These are phyloP conservation scores for Scheffersomyces lignosus DNA, from an alignment of 805 yeast genomes.

Conservation along the genomic window DNA sequence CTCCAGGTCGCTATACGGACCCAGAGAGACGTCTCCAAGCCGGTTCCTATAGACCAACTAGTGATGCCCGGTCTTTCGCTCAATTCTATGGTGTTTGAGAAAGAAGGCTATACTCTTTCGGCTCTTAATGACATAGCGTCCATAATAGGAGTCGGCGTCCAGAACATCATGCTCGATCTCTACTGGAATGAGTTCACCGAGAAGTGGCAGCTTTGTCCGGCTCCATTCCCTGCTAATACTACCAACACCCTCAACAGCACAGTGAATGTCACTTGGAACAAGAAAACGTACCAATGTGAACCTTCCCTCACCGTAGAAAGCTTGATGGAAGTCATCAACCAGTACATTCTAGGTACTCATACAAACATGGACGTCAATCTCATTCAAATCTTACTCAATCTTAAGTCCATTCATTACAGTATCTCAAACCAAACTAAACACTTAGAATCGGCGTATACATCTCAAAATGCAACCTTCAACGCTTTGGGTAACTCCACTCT, in stretches of 20 bases:
- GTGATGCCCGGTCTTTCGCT: slow-evolving; percentile 33
- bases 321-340: slow-evolving; percentile 18
- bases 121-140: slow-evolving; percentile 16
- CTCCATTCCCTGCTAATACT: slow-evolving; percentile 33
- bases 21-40: slow-evolving; percentile 35
- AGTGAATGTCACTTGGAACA: slow-evolving; percentile 26
- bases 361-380: slow-evolving; percentile 33
- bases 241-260: slow-evolving; percentile 11
- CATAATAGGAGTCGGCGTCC: slow-evolving; percentile 44
- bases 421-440: background rate
- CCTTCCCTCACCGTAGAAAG: slow-evolving; percentile 23
- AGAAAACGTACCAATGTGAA: slow-evolving; percentile 25
- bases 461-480: background rate
- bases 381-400: slow-evolving; percentile 29
- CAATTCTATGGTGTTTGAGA: slow-evolving; percentile 26
- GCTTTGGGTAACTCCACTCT: slow-evolving; percentile 30
- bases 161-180: slow-evolving; percentile 50
- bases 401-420: slow-evolving; percentile 17
- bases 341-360: slow-evolving; percentile 26
- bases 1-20: slow-evolving; percentile 24
- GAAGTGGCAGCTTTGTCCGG: slow-evolving; percentile 59
- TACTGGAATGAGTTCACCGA: slow-evolving; percentile 51
- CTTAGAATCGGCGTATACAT: background rate
- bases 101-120: slow-evolving; percentile 17
- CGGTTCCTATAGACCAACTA: slow-evolving; percentile 34